A percentile compares a stretch with the other conserved stretches of the same genome.
Evolutionary conservation across 306 rosid genomes (phyloP).

Genomic region (Vicia sativa): DNA sequence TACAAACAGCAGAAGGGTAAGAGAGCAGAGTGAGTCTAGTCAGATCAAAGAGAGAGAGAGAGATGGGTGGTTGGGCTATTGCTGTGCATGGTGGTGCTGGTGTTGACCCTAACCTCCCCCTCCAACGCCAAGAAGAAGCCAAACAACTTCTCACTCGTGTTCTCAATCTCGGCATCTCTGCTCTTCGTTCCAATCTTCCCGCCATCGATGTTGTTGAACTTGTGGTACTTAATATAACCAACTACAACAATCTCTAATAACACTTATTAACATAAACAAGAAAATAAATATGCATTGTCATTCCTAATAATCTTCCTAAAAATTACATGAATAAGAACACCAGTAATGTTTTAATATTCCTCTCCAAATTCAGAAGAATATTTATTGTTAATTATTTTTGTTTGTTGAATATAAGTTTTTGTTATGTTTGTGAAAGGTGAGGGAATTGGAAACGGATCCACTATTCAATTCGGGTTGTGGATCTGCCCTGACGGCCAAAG

Average conservation of each 20-base stretch:
- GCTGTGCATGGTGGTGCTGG: slow-evolving; percentile 97
- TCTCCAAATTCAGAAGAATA: too few species aligned
- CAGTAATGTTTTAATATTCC: too few species aligned
- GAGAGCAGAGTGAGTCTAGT: not conserved
- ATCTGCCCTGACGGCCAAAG: slow-evolving; percentile 81
- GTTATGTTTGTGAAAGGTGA: slow-evolving; percentile 51
- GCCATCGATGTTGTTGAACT: slow-evolving; percentile 94
- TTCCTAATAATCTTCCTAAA: not conserved
- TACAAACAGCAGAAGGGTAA: not conserved
- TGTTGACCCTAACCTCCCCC: slow-evolving; percentile 86
- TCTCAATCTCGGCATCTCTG: slow-evolving; percentile 83
- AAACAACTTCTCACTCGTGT: slow-evolving; percentile 80
- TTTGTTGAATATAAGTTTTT: not conserved
- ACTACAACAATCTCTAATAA: too few species aligned
- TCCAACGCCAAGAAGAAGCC: slow-evolving; percentile 78
- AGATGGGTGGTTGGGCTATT: slow-evolving; percentile 81
- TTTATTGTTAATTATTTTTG: not conserved
- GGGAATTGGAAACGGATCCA: slow-evolving; percentile 90
- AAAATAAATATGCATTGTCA: not conserved
- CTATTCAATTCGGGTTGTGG: slow-evolving; percentile 95
- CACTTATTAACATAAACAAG: too few species aligned
- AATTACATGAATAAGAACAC: not conserved
- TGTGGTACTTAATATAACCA: slow-evolving; percentile 49
- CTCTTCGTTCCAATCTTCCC: slow-evolving; percentile 61
- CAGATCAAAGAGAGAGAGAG: not conserved